phyloP scores from a whole-genome alignment of 257 asterid genomes.

The Schizonepeta tenuifolia region DNA sequence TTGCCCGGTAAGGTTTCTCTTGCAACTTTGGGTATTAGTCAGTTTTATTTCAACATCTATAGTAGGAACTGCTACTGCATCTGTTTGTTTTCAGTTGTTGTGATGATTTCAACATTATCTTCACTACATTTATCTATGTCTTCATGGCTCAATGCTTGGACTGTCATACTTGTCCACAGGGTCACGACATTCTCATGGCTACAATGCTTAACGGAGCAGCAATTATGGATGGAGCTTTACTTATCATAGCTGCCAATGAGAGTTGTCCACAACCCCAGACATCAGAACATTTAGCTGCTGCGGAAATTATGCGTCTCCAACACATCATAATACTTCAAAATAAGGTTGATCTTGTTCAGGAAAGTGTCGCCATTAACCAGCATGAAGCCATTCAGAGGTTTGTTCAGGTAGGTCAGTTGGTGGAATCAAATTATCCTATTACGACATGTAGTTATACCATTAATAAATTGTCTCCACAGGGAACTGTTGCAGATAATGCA shows the following conservation, averaged over 20 bases:
- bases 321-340: conserved; percentile 94
- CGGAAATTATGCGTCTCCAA: conserved; percentile 93
- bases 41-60: neutral
- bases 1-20: conserved; percentile 78
- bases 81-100: neutral
- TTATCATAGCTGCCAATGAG: conserved; percentile 93
- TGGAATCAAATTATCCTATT: neutral
- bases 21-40: neutral
- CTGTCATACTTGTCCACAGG: conserved; percentile 45
- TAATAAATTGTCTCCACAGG: conserved; percentile 50
- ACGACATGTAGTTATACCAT: conserved; percentile 3
- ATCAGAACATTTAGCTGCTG: conserved; percentile 94
- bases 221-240: conserved; percentile 94
- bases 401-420: conserved; percentile 61
- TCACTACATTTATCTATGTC: neutral
- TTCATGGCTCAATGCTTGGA: conserved; percentile 22
- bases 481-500: conserved; percentile 93
- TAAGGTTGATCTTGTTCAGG: conserved; percentile 97
- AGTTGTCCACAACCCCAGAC: conserved; percentile 99
- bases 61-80: neutral
- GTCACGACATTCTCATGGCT: conserved; percentile 99
- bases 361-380: conserved; percentile 93
- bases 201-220: conserved; percentile 99
- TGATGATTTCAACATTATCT: too few species aligned
- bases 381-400: conserved; percentile 95